Conservation (phyloP, 2,329 filamentous ascomycete genomes). For the Emydomyces testavorans region DNA sequence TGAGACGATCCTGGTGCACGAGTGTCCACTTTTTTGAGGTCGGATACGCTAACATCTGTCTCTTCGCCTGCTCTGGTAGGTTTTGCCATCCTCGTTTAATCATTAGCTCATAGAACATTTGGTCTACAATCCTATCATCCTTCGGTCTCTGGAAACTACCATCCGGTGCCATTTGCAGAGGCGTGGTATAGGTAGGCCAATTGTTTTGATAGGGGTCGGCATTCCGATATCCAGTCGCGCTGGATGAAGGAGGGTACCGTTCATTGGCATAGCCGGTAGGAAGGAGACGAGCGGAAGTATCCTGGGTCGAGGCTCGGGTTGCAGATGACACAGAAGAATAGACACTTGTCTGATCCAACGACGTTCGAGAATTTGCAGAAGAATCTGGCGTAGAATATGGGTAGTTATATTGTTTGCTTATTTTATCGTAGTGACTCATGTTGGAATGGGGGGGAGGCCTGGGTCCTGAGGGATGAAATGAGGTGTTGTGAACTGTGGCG, state of each 20-base stretch:
- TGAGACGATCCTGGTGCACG: conserved; percentile 85
- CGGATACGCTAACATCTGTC: conserved; percentile 94
- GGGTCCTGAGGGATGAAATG: conserved; percentile 49
- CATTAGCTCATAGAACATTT: conserved; percentile 89
- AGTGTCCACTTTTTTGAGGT: conserved; percentile 95
- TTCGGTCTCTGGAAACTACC: conserved; percentile 24
- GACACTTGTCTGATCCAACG: conserved; percentile 54
- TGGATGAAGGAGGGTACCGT: conserved; percentile 23
- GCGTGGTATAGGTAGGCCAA: conserved; percentile 35
- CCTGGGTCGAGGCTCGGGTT: conserved; percentile 44
- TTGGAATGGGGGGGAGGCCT: conserved; percentile 47
- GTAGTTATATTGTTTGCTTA: conserved; percentile 55
- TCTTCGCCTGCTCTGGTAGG: conserved; percentile 80
- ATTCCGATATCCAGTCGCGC: conserved; percentile 30
- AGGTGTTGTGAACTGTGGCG: conserved; percentile 38
- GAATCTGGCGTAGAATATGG: conserved; percentile 47
- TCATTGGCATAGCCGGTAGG: conserved; percentile 30
- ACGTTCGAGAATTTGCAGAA: conserved; percentile 44
- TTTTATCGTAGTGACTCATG: conserved; percentile 52
- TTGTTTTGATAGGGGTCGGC: conserved; percentile 34
- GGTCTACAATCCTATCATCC: conserved; percentile 66
- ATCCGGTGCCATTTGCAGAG: conserved; percentile 27
- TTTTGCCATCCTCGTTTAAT: conserved; percentile 97
- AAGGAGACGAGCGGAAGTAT: conserved; percentile 38
- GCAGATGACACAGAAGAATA: conserved; percentile 50